phyloP scores from a whole-genome alignment of 169 alveolate species.

The Plasmodium gallinaceum region DNA sequence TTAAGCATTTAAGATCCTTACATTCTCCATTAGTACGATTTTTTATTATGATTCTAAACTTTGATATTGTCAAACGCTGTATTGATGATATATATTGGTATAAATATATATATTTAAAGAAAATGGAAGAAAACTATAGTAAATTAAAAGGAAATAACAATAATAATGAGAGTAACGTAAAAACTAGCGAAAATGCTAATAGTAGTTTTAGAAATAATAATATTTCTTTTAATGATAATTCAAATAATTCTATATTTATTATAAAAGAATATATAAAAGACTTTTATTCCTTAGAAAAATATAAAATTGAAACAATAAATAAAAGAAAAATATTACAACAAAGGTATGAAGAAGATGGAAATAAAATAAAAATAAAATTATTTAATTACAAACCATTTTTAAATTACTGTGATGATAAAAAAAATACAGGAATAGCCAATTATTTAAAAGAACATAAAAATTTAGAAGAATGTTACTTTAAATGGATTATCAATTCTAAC shows the following conservation, averaged over 20 bases:
- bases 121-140: background rate
- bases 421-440: background rate
- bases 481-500: conserved; percentile 25
- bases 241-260: background rate
- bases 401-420: conserved; percentile 1
- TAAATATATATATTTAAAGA: conserved; percentile 38
- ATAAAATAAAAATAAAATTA: conserved; percentile 25
- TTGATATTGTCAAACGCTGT: conserved; percentile 51
- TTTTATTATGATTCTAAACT: conserved; percentile 63
- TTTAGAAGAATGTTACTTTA: conserved; percentile 21
- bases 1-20: conserved; percentile 41
- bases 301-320: conserved; percentile 1
- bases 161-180: background rate
- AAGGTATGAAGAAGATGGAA: conserved; percentile 65
- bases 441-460: conserved; percentile 26
- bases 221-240: background rate
- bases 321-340: conserved; percentile 49
- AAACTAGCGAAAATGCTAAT: background rate
- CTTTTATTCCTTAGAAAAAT: conserved; percentile 38
- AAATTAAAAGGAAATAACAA: background rate
- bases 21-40: conserved; percentile 72
- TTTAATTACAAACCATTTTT: conserved; percentile 21
- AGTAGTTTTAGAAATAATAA: background rate
- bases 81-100: conserved; percentile 66
- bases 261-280: conserved; percentile 32